phyloP scores from a whole-genome alignment of 2,329 filamentous ascomycete genomes.

The Hypoxylon sp. region DNA sequence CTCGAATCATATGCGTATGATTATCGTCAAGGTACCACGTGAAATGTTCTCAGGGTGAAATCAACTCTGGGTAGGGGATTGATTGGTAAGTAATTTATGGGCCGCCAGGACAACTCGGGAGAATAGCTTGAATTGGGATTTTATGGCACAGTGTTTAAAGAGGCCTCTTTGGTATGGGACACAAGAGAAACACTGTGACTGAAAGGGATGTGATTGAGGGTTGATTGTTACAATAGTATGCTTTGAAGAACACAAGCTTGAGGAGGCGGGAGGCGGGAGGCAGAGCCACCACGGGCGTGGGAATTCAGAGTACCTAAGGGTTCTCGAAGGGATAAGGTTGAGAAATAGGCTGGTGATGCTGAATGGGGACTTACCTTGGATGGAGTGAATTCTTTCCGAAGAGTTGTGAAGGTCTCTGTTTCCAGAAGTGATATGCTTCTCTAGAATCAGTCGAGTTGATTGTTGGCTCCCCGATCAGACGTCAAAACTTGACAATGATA shows the following conservation, averaged over 20 bases:
- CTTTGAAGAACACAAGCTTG: background rate
- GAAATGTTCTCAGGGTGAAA: background rate
- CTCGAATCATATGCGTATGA: too few relatives aligned
- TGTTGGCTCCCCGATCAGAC: constrained; percentile 16
- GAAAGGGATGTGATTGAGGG: background rate
- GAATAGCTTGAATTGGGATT: background rate
- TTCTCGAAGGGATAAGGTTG: background rate
- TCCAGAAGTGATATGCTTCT: background rate
- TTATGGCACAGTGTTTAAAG: background rate
- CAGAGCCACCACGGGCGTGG: background rate
- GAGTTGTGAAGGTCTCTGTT: constrained; percentile 19
- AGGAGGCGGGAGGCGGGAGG: background rate
- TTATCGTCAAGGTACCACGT: too few relatives aligned
- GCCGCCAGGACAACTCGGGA: background rate
- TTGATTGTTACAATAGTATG: background rate
- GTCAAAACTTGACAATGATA: constrained; percentile 16
- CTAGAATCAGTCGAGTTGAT: background rate
- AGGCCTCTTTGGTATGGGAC: background rate
- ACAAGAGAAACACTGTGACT: background rate
- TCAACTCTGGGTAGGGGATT: background rate
- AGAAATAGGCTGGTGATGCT: constrained; percentile 11
- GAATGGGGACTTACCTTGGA: constrained; percentile 34
- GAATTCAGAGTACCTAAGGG: background rate
- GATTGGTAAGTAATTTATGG: background rate
- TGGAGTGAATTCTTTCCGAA: constrained; percentile 25